A percentile compares a stretch with the other conserved stretches of the same genome.
Conservation (phyloP, 495 filamentous ascomycete genomes). For the Penicillium robsamsonii region DNA sequence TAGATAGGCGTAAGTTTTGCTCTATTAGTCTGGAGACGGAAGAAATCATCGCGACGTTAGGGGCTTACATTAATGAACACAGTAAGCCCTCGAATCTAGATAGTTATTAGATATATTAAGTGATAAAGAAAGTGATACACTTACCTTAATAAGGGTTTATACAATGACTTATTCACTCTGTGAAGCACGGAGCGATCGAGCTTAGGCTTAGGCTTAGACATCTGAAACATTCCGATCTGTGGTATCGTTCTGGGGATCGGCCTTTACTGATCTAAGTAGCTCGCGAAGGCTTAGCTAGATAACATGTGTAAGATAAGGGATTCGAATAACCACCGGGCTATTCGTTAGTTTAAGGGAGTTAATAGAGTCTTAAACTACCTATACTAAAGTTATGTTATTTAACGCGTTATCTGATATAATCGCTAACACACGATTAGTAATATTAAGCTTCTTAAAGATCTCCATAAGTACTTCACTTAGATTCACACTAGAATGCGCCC, state of each 20-base stretch:
- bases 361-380: constrained; percentile 9
- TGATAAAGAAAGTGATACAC: background rate
- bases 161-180: constrained; percentile 10
- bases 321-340: too few species aligned
- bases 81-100: constrained; percentile 2
- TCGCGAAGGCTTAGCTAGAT: constrained; percentile 22
- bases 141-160: constrained; percentile 17
- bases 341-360: too few species aligned
- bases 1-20: constrained; percentile 22
- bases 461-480: constrained; percentile 15
- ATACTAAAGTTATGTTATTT: constrained; percentile 21
- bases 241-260: background rate
- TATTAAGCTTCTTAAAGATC: constrained; percentile 12
- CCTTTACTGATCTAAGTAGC: constrained; percentile 17
- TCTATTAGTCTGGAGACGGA: constrained; percentile 9
- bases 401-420: constrained; percentile 24
- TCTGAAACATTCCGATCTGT: too few species aligned
- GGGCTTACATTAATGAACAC: constrained; percentile 20
- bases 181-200: background rate
- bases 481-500: constrained; percentile 10
- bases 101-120: background rate
- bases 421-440: constrained; percentile 13
- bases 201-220: too few species aligned
- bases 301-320: constrained; percentile 7
- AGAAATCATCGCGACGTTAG: constrained; percentile 13